A percentile compares a stretch with the other conserved stretches of the same genome.
Conservation (phyloP, 139 green algal species). For the Zygnema cylindricum region DNA sequence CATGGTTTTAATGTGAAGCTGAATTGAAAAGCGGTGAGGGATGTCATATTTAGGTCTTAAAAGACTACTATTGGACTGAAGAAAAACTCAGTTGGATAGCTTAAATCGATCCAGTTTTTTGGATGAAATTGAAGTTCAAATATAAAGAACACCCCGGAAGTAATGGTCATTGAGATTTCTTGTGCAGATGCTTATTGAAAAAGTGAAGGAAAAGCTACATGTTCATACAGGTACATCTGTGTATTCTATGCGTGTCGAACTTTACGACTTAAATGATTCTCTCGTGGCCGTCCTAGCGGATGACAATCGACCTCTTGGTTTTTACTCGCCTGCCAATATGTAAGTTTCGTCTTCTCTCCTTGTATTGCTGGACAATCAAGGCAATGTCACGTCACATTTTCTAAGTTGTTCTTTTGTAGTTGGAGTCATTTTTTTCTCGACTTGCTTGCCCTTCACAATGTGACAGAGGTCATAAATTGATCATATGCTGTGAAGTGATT, state of each 20-base stretch:
- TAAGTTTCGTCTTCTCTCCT: too few species aligned
- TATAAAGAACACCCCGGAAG: neutral
- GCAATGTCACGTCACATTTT: too few species aligned
- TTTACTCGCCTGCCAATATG: conserved; percentile 89
- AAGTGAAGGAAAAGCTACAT: conserved; percentile 89
- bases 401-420: too few species aligned
- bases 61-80: neutral
- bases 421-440: too few species aligned
- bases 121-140: neutral
- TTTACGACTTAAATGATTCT: conserved; percentile 78
- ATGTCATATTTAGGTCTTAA: neutral
- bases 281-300: conserved; percentile 66
- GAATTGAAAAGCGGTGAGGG: neutral
- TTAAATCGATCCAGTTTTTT: neutral
- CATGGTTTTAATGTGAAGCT: neutral
- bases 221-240: conserved; percentile 85
- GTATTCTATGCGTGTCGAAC: conserved; percentile 79
- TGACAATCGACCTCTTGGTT: conserved; percentile 86
- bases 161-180: neutral
- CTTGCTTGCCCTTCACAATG: too few species aligned
- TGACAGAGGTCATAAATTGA: too few species aligned
- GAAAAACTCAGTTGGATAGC: neutral
- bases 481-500: too few species aligned
- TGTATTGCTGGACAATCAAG: too few species aligned
- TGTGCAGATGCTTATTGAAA: conserved; percentile 79